These are phyloP conservation scores for Cyberlindnera mississippiensis DNA, from an alignment of 805 yeast genomes.

Conservation along the genomic window DNA sequence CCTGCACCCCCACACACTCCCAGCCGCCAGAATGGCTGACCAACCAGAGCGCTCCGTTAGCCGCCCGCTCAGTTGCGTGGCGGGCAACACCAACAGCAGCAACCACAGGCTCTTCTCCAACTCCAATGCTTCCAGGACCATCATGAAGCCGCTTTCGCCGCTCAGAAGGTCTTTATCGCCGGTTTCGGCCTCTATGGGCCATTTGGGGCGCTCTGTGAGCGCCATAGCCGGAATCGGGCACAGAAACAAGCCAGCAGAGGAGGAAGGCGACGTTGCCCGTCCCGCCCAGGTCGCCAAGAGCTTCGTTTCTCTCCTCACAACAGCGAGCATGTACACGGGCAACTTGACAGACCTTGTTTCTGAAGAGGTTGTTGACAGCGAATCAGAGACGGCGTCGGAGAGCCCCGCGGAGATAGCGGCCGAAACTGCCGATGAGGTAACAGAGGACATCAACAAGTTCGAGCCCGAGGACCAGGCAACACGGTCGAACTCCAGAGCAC, in stretches of 20 bases:
- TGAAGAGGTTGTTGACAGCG: constrained; percentile 7
- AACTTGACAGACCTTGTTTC: constrained; percentile 31
- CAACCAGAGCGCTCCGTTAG: too few relatives aligned
- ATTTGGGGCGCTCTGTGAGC: constrained; percentile 9
- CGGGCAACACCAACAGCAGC: too few relatives aligned
- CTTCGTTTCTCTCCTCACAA: constrained; percentile 50
- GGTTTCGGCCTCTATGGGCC: constrained; percentile 8
- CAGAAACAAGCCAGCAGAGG: constrained; percentile 2
- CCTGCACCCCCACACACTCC: too few relatives aligned
- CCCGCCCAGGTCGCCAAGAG: constrained; percentile 46
- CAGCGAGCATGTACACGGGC: constrained; percentile 47
- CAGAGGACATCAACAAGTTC: too few relatives aligned
- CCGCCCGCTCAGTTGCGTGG: too few relatives aligned
- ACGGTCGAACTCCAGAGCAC: too few relatives aligned
- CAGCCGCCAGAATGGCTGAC: too few relatives aligned
- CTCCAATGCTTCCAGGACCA: constrained; percentile 3
- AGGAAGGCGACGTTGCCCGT: constrained; percentile 31
- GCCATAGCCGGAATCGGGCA: constrained; percentile 2
- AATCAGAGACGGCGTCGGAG: too few relatives aligned
- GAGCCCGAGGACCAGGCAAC: too few relatives aligned
- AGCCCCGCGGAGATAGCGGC: too few relatives aligned
- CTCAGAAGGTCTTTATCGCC: constrained; percentile 11
- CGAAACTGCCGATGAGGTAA: too few relatives aligned
- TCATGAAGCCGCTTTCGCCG: constrained; percentile 14
- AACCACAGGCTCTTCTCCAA: neutral